phyloP scores from a whole-genome alignment of 2,329 filamentous ascomycete species.

The Seiridium unicorne region DNA sequence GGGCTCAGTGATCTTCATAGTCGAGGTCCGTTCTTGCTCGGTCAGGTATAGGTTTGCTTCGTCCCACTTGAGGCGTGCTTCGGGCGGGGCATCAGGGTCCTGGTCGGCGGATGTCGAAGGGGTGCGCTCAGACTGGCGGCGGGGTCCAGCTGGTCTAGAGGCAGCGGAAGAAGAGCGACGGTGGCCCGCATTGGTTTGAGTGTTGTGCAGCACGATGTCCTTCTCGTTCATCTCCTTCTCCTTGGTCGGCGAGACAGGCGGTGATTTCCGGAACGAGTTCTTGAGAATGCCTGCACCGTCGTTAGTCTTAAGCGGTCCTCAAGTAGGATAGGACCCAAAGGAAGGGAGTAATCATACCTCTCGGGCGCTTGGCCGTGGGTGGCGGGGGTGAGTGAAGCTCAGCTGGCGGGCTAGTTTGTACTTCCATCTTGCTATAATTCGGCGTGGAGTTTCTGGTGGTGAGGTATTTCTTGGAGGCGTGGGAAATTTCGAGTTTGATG shows the following conservation, averaged over 20 bases:
- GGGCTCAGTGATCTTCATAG: conserved; percentile 99
- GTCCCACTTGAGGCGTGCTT: conserved; percentile 90
- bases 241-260: conserved; percentile 49
- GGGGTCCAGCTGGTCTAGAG: conserved; percentile 61
- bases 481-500: too few species aligned
- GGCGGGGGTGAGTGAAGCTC: conserved; percentile 19
- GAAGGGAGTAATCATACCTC: conserved; percentile 16
- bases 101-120: conserved; percentile 39
- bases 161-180: conserved; percentile 78
- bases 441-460: neutral
- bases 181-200: conserved; percentile 87
- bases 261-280: conserved; percentile 71
- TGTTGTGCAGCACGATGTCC: conserved; percentile 92
- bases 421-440: conserved; percentile 22
- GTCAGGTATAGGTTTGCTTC: conserved; percentile 97
- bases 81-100: conserved; percentile 40
- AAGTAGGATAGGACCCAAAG: too few species aligned
- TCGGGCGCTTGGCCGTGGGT: conserved; percentile 23
- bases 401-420: conserved; percentile 22
- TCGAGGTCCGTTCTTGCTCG: conserved; percentile 90
- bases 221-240: conserved; percentile 66
- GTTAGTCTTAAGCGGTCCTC: neutral
- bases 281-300: conserved; percentile 78
- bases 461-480: neutral
- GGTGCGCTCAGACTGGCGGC: conserved; percentile 63